phyloP scores from a whole-genome alignment of 2,329 filamentous ascomycete species.

The Ophiocordyceps camponoti-floridani region DNA sequence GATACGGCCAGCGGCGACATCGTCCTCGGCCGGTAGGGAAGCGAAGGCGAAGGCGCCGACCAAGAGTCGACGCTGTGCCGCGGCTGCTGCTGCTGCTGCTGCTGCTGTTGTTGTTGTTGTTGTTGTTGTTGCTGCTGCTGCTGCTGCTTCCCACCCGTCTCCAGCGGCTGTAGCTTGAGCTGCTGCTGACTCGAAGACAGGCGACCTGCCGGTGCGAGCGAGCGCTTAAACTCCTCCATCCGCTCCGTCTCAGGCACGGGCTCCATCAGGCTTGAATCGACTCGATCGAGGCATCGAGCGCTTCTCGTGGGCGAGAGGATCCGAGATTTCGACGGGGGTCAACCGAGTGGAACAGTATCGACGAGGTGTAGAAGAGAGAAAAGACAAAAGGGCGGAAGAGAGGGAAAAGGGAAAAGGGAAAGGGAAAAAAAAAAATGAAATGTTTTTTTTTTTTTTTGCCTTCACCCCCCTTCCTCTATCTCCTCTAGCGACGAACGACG shows the following conservation, averaged over 20 bases:
- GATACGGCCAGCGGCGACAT: constrained; percentile 39
- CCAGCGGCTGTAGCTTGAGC: no score
- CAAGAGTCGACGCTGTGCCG: constrained; percentile 22
- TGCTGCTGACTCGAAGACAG: constrained; percentile 19
- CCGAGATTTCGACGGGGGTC: no score
- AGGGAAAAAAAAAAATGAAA: background rate
- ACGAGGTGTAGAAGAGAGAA: background rate
- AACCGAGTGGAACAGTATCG: background rate
- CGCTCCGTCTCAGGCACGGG: constrained; percentile 50
- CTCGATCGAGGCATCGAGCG: constrained; percentile 2
- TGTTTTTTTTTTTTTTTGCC: background rate
- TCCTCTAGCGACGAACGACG: background rate
- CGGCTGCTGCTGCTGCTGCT: background rate
- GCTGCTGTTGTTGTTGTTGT: background rate
- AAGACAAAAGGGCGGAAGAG: background rate
- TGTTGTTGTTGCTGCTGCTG: background rate
- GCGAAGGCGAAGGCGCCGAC: constrained; percentile 21
- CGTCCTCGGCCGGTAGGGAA: constrained; percentile 44
- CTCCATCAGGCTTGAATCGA: constrained; percentile 30
- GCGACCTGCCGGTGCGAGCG: constrained; percentile 32
- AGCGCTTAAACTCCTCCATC: constrained; percentile 46
- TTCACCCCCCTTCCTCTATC: background rate
- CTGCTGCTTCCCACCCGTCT: no score
- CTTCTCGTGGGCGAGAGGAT: no score
- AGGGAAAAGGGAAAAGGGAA: background rate